Base-by-base conservation (phyloP, 768 basidiomycete genomes). In the Pulveroboletus sp. region DNA sequence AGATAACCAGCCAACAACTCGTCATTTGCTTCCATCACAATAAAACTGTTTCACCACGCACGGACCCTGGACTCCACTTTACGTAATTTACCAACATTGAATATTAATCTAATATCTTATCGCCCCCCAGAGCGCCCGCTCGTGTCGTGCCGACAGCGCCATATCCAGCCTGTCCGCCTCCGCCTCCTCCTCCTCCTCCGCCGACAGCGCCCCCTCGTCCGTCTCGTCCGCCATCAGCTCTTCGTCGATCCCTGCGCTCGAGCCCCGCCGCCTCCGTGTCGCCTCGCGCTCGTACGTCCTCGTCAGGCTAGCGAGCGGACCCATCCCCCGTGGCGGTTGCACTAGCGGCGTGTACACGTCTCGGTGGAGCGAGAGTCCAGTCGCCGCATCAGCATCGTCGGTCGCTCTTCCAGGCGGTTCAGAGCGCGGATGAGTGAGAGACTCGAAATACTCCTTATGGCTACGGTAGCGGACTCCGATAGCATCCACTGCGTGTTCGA, bases 401-500 rank as follows among this genome's bases (percentile, higher is more conserved):
- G n/a, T n/a, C n/a, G n/a, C n/a, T n/a, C n/a, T n/a, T n/a, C n/a
- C n/a, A n/a, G n/a, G n/a, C n/a, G n/a, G n/a, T n/a, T n/a, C n/a
- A n/a, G n/a, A n/a, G n/a, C n/a, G n/a, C n/a, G n/a, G n/a, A n/a
- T n/a, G n/a, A n/a, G n/a, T n/a, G n/a, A 78, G 54, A 27, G 62
- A 58, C 19, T 67, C 57, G 45, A 82, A 76, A 61, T 76, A 72
- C n/a, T 60, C 55, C 26, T 69, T 64, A 55, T 73, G 75, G 57
- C 61, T 71, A 14, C 63, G 53, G 38, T 62, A 60, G 11, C 64
- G 59, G 19, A 71, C 62, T 2, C 77, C 79, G 60, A 79, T 69
- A 40, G 75, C 70, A 17, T 74, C 70, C 35, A 83, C 56, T 10
- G 78, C 81, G 37, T 76, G 75, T 17, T 71, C 64, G 39, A 86